Base-by-base conservation (phyloP, 2,329 filamentous ascomycete species). In the Calonectria honghensis region DNA sequence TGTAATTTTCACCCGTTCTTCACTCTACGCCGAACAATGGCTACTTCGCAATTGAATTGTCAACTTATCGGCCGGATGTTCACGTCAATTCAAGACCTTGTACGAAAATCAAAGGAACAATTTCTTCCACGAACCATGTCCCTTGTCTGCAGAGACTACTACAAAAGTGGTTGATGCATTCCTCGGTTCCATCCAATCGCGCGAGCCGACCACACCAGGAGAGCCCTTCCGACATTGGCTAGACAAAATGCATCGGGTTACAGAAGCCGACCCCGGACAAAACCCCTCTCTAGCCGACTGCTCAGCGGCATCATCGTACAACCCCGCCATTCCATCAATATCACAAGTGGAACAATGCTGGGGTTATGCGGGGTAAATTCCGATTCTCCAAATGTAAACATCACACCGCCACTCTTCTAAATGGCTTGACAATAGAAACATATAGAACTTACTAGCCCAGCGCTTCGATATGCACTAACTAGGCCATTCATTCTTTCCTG, bases 81-180 rank as follows among this genome's bases (percentile, higher is more conserved):
- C 35, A 18, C 57, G 10, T 63, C 14, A 41, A 27, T 41, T 31
- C 14, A 29, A 63, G 24, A 39, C 57, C 57, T 41, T 63, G 57
- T 29, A 41, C 37, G 24, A 63, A 63, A 31, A 29, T 35, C 39
- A 16, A 41, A 29, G 57, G 57, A 63, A 20, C 2, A 18, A 63
- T 63, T 63, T 63, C 39, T 63, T 63, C 57, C 57, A 63, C 57
- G 57, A 63, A 63, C 57, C 57, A 63, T 6, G 24, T 18, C 24
- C 31, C 57, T 63, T 20, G 35, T 16, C 7, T 13, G 35, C 24
- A 37, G 57, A 63, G 24, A 11, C 57, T 41, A 63, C 57, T 9
- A n/a, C 24, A 16, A 41, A 63, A 61, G 41, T 24, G 7, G 57
- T 13, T 39, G 9, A 6, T 24, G 10, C 32, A 11, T 29, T 45